Conservation (phyloP, 768 basidiomycete species). For the Mycena crocata region DNA sequence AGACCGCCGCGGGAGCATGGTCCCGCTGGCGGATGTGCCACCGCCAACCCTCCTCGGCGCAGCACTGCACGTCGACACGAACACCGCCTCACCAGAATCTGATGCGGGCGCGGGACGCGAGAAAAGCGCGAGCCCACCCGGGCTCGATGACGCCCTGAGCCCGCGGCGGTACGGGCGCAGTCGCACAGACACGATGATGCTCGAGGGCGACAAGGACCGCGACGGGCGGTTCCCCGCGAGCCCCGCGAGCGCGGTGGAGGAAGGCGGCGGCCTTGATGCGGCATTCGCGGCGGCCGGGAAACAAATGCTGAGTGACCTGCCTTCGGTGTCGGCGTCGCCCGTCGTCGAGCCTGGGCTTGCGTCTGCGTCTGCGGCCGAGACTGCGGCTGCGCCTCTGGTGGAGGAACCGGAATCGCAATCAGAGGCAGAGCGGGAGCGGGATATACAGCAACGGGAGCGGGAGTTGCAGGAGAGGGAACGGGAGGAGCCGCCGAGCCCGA, state of each 20-base stretch:
- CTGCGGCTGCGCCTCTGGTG: background rate
- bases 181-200: conserved; percentile 69
- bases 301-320: background rate
- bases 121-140: conserved; percentile 34
- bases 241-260: conserved; percentile 20
- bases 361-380: background rate
- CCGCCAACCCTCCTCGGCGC: conserved; percentile 58
- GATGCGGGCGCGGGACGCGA: background rate
- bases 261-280: conserved; percentile 13
- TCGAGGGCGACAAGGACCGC: conserved; percentile 37
- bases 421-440: background rate
- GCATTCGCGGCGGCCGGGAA: conserved; percentile 15
- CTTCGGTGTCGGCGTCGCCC: conserved; percentile 2
- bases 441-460: background rate
- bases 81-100: background rate
- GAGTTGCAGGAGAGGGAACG: conserved; percentile 1
- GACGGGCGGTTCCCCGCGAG: conserved; percentile 39
- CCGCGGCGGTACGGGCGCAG: conserved; percentile 53
- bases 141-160: conserved; percentile 34
- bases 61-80: conserved; percentile 44
- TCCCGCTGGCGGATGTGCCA: conserved; percentile 43
- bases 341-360: background rate
- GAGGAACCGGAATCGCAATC: background rate
- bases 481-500: conserved; percentile 18
- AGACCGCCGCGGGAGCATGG: conserved; percentile 23